Conservation (phyloP, 2,329 filamentous ascomycete genomes). For the Claviceps citrina region DNA sequence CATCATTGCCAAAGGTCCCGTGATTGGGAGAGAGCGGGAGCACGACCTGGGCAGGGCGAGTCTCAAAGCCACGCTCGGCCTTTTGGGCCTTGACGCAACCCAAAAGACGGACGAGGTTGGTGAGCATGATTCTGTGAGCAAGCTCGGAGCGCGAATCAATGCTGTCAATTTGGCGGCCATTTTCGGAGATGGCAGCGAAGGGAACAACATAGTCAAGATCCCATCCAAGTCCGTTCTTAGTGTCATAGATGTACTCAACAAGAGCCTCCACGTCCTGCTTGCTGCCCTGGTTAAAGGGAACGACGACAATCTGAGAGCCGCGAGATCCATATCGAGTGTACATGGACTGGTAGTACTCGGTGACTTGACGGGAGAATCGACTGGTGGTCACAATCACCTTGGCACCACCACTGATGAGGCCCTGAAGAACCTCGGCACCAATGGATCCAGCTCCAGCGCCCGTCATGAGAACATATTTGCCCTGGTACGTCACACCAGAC, state of each 20-base stretch:
- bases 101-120: constrained; percentile 82
- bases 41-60: constrained; percentile 89
- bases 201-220: constrained; percentile 92
- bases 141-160: constrained; percentile 97
- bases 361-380: constrained; percentile 90
- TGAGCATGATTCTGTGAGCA: constrained; percentile 97
- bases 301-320: constrained; percentile 91
- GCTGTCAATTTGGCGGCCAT: constrained; percentile 88
- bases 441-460: constrained; percentile 96
- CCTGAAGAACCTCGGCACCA: constrained; percentile 89
- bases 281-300: constrained; percentile 97
- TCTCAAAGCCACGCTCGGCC: constrained; percentile 74
- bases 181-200: constrained; percentile 94
- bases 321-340: constrained; percentile 87
- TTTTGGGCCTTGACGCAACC: constrained; percentile 87
- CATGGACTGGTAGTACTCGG: constrained; percentile 98
- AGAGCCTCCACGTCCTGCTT: constrained; percentile 94
- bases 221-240: constrained; percentile 94
- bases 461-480: constrained; percentile 95
- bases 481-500: constrained; percentile 76
- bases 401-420: constrained; percentile 87
- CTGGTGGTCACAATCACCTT: constrained; percentile 95
- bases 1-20: constrained; percentile 94
- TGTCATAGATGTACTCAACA: constrained; percentile 89
- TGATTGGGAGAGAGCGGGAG: constrained; percentile 94